Evolutionary conservation across 2,329 filamentous ascomycete genomes (phyloP), one percentile per base, ranked within the genome.

Genomic region (Aspergillus vadensis): DNA sequence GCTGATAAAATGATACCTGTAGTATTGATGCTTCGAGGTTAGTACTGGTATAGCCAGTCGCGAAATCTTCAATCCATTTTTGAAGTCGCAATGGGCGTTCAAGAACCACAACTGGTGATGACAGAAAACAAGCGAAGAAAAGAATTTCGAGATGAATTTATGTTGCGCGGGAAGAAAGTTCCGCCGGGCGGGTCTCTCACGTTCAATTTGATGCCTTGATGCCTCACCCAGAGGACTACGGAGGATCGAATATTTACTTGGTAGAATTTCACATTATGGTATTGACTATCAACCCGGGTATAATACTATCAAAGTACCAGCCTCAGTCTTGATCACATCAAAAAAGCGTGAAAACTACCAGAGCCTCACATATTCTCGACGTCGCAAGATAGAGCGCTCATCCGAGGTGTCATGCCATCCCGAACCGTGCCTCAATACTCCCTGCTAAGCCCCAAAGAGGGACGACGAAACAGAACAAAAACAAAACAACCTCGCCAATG

Each of bases 221-320:
- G 47, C 47, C 47, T 50, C 12, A 15, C 21, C 23, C 12, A 9
- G 2, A 14, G 5, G 4, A 7, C 7, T 21, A 19, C 19, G 23
- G 21, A 23, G 14, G 44, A n/a, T 10, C n/a, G 12, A 5, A 21
- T 7, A 14, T 21, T 23, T 7, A 8, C 4, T 21, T 38, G 48
- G 25, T 36, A 17, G 10, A 4, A 38, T 4, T 5, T n/a, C 23
- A 15, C 23, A 43, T 43, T 23, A 41, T 41, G 19, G n/a, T 54
- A 41, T 54, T 25, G 23, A 41, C 39, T 23, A 23, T 8, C 19
- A 30, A 25, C 49, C 49, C 17, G 44, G 21, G 27, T n/a, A 30
- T 55, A 7, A 47, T 52, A 53, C 56, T 52, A 17, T 58, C 48
- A 58, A 52, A 58, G 56, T 44, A 53, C 48, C 23, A 17, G 41